These are phyloP conservation scores for Massariosphaeria phaeospora DNA, from an alignment of 495 filamentous ascomycete species.

Conservation along the genomic window DNA sequence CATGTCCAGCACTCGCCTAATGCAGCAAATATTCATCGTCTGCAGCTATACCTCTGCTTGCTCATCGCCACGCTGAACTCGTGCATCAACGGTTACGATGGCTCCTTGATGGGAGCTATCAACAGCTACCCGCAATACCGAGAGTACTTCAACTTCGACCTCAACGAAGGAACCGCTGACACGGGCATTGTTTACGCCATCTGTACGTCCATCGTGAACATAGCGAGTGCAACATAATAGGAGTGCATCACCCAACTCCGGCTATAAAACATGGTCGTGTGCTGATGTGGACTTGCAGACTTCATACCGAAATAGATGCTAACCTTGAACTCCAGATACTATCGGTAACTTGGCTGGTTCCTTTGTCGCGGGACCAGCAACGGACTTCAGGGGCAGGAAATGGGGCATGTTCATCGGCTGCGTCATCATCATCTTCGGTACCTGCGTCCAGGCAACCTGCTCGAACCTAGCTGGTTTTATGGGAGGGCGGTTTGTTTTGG, in stretches of 20 bases:
- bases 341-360: slow-evolving; percentile 55
- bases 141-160: slow-evolving; percentile 40
- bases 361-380: slow-evolving; percentile 48
- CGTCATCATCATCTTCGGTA: slow-evolving; percentile 57
- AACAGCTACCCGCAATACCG: slow-evolving; percentile 46
- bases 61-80: slow-evolving; percentile 46
- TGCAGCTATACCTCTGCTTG: slow-evolving; percentile 44
- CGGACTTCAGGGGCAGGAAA: slow-evolving; percentile 41
- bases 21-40: neutral
- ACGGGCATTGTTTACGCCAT: slow-evolving; percentile 56
- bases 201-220: too few species aligned
- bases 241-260: too few species aligned
- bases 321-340: too few species aligned
- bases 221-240: too few species aligned
- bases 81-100: slow-evolving; percentile 50
- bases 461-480: slow-evolving; percentile 55
- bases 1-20: neutral
- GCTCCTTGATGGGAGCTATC: slow-evolving; percentile 43
- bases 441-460: slow-evolving; percentile 51
- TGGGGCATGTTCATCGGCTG: slow-evolving; percentile 62
- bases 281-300: too few species aligned
- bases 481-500: slow-evolving; percentile 70
- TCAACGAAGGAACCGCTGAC: slow-evolving; percentile 39
- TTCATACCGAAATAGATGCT: too few species aligned
- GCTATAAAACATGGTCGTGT: too few species aligned